These are phyloP conservation scores for Paecilomyces variotii DNA, from an alignment of 2,329 filamentous ascomycete species.

Conservation along the genomic window DNA sequence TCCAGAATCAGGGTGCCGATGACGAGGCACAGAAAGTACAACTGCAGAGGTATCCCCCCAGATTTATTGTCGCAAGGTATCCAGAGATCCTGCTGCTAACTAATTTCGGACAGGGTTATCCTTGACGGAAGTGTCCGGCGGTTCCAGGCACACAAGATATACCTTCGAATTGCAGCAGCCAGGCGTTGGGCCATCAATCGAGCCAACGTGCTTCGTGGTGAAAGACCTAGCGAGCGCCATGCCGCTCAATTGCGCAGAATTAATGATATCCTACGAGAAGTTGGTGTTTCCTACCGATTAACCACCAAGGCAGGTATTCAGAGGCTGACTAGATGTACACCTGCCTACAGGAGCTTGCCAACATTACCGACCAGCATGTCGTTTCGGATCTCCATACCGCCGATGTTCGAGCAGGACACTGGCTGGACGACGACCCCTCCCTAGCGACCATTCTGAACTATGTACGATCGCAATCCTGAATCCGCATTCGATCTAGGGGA, in stretches of 20 bases:
- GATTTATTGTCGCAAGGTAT: background rate
- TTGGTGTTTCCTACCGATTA: slow-evolving; percentile 22
- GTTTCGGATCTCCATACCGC: slow-evolving; percentile 47
- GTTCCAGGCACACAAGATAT: slow-evolving; percentile 55
- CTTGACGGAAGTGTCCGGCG: slow-evolving; percentile 52
- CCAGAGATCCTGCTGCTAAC: slow-evolving; percentile 10
- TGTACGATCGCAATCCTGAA: slow-evolving; percentile 31
- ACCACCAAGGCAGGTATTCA: background rate
- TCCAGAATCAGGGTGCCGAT: slow-evolving; percentile 35
- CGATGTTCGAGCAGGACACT: slow-evolving; percentile 51
- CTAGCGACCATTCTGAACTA: slow-evolving; percentile 43
- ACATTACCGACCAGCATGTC: slow-evolving; percentile 50
- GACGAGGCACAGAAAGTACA: slow-evolving; percentile 50
- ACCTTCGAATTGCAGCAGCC: slow-evolving; percentile 50
- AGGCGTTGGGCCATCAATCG: slow-evolving; percentile 52
- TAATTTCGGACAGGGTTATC: slow-evolving; percentile 43
- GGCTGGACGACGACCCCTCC: slow-evolving; percentile 54
- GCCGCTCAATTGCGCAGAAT: slow-evolving; percentile 41
- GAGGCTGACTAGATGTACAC: background rate
- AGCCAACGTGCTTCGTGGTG: slow-evolving; percentile 43
- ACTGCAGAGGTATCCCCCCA: slow-evolving; percentile 43
- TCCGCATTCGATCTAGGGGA: background rate
- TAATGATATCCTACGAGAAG: slow-evolving; percentile 41
- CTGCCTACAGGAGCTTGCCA: slow-evolving; percentile 44
- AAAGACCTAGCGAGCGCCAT: slow-evolving; percentile 41